Evolutionary conservation across 2,329 filamentous ascomycete genomes (phyloP).

Genomic region (Neonectria ditissima): DNA sequence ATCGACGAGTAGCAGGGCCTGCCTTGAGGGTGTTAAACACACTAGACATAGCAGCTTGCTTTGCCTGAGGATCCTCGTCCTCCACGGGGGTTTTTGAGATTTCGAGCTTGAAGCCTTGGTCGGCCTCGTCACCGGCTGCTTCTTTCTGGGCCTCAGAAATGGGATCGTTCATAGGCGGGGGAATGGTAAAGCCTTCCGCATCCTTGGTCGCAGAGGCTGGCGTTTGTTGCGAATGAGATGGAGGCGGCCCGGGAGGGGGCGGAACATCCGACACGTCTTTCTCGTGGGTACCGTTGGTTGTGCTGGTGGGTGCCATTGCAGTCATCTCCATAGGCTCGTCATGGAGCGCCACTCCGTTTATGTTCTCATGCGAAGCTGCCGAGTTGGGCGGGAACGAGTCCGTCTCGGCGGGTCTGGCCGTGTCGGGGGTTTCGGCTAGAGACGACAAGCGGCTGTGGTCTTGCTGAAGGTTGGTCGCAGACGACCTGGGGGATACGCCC

Average conservation of each 20-base stretch:
- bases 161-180: slow-evolving; percentile 69
- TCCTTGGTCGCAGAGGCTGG: slow-evolving; percentile 67
- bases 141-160: slow-evolving; percentile 81
- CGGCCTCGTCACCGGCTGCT: slow-evolving; percentile 65
- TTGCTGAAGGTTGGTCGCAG: slow-evolving; percentile 69
- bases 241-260: slow-evolving; percentile 64
- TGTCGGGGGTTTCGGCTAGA: slow-evolving; percentile 67
- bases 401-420: slow-evolving; percentile 44
- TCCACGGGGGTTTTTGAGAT: slow-evolving; percentile 83
- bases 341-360: slow-evolving; percentile 57
- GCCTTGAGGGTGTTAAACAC: slow-evolving; percentile 79
- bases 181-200: slow-evolving; percentile 81
- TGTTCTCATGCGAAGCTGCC: slow-evolving; percentile 54
- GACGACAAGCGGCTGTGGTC: slow-evolving; percentile 65
- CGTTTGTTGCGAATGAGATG: slow-evolving; percentile 54
- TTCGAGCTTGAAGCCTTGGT: slow-evolving; percentile 81
- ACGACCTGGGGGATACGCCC: slow-evolving; percentile 67
- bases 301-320: slow-evolving; percentile 46
- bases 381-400: slow-evolving; percentile 42
- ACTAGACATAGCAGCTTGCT: slow-evolving; percentile 78
- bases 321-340: slow-evolving; percentile 47
- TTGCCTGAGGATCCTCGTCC: slow-evolving; percentile 80
- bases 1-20: slow-evolving; percentile 74
- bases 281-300: slow-evolving; percentile 61
- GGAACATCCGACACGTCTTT: slow-evolving; percentile 64